Conservation (phyloP, 2,329 filamentous ascomycete species). For the Rasamsonia emersonii region DNA sequence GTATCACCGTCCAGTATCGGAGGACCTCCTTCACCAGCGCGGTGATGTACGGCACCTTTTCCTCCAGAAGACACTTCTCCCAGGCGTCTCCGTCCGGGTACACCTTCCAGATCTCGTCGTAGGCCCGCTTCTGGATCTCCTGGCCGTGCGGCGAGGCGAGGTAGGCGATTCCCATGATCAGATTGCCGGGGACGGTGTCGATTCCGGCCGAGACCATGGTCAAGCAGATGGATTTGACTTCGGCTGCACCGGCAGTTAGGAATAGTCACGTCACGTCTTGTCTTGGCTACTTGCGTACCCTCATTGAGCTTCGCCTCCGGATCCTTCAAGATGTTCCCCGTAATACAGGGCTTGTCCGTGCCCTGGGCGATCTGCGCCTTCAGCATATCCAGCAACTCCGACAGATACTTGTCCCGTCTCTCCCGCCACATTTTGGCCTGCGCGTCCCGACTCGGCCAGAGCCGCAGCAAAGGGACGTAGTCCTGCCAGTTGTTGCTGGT, state of each 20-base stretch:
- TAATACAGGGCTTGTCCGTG: slow-evolving; percentile 59
- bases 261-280: neutral
- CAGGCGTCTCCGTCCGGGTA: slow-evolving; percentile 68
- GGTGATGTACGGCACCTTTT: slow-evolving; percentile 67
- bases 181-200: slow-evolving; percentile 71
- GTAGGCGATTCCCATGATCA: slow-evolving; percentile 71
- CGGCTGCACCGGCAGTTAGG: slow-evolving; percentile 40
- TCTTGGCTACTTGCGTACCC: slow-evolving; percentile 32
- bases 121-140: slow-evolving; percentile 59
- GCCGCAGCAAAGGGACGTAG: slow-evolving; percentile 63
- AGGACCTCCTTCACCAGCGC: slow-evolving; percentile 71
- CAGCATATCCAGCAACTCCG: slow-evolving; percentile 49
- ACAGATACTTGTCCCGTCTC: slow-evolving; percentile 60
- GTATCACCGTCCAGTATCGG: slow-evolving; percentile 70
- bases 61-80: slow-evolving; percentile 62
- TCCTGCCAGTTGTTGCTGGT: slow-evolving; percentile 81
- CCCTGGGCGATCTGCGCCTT: slow-evolving; percentile 54
- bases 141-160: slow-evolving; percentile 61
- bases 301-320: slow-evolving; percentile 60
- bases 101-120: slow-evolving; percentile 59
- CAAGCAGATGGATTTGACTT: slow-evolving; percentile 70
- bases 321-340: slow-evolving; percentile 61
- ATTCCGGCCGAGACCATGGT: slow-evolving; percentile 76
- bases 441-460: slow-evolving; percentile 53
- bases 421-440: slow-evolving; percentile 56